phyloP scores from a whole-genome alignment of 345 rosid genomes.

The Luvunga scandens region DNA sequence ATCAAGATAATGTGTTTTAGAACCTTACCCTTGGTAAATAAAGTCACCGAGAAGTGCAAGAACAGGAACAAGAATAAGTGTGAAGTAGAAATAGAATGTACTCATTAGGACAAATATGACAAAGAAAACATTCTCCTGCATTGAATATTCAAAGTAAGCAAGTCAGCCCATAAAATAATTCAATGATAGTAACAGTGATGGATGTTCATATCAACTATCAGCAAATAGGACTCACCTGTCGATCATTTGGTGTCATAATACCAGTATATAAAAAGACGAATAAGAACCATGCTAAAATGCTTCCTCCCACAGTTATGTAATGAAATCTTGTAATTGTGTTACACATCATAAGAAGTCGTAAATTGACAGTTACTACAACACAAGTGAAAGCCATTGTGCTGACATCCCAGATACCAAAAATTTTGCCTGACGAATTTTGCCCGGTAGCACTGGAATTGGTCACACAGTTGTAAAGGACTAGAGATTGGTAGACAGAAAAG shows the following conservation, averaged over 20 bases:
- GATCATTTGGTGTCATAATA: constrained; percentile 39
- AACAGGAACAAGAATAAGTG: constrained; percentile 74
- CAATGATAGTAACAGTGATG: not conserved
- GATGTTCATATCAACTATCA: not conserved
- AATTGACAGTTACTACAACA: constrained; percentile 85
- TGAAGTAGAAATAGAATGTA: constrained; percentile 80
- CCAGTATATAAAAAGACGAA: constrained; percentile 73
- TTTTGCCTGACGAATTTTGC: constrained; percentile 70
- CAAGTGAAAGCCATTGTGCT: constrained; percentile 98
- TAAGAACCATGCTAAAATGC: constrained; percentile 84
- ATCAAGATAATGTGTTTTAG: constrained; percentile 1
- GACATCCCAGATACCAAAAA: constrained; percentile 95
- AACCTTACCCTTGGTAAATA: constrained; percentile 79
- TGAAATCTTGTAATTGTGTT: constrained; percentile 95
- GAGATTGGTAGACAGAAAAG: constrained; percentile 88
- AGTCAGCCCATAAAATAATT: constrained; percentile 14
- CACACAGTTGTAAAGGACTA: constrained; percentile 69
- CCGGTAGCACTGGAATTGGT: constrained; percentile 56
- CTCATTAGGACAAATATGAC: constrained; percentile 90
- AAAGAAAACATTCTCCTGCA: constrained; percentile 79
- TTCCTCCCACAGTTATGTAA: constrained; percentile 81
- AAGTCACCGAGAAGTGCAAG: constrained; percentile 92
- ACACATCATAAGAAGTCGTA: constrained; percentile 93
- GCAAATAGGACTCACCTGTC: constrained; percentile 22
- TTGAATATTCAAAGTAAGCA: not conserved